Percentiles rank a stretch among this genome's conserved stretches.
Evolutionary conservation across 73 alveolate species (phyloP).

Genomic region (Stentor roeselii): DNA sequence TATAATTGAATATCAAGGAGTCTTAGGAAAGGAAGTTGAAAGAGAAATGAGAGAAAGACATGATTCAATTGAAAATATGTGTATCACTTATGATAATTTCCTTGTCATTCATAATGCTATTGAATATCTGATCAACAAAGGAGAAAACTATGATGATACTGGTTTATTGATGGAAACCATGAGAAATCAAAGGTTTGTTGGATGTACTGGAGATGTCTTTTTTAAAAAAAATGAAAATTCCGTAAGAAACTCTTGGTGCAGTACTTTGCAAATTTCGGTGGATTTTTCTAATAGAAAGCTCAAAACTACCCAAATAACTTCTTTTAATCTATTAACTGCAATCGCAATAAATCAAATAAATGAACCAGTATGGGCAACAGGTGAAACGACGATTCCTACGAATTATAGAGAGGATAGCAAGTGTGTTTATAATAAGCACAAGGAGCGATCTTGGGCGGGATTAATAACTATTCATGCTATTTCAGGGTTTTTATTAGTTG

Average conservation of each 20-base stretch:
- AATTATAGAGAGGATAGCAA: not conserved
- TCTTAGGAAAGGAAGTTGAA: not conserved
- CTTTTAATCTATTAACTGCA: not conserved
- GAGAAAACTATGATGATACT: not conserved
- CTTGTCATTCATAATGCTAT: not conserved
- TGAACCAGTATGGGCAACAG: not conserved
- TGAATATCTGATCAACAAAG: not conserved
- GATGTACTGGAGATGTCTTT: not conserved
- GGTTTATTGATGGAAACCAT: not conserved
- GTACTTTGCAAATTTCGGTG: not conserved
- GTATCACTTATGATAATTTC: not conserved
- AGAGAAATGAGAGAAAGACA: not conserved
- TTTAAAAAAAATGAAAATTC: no score
- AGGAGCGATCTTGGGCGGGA: not conserved
- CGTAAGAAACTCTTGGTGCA: not conserved
- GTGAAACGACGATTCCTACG: not conserved
- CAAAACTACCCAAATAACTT: not conserved
- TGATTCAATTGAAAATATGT: not conserved
- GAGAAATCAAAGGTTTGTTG: not conserved
- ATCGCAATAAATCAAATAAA: no score
- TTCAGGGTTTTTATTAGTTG: not conserved
- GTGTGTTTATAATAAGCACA: not conserved
- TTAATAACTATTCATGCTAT: not conserved
- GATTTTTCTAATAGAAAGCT: not conserved
- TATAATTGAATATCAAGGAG: not conserved